Conservation (phyloP, 306 rosid genomes). For the Vigna mungo region DNA sequence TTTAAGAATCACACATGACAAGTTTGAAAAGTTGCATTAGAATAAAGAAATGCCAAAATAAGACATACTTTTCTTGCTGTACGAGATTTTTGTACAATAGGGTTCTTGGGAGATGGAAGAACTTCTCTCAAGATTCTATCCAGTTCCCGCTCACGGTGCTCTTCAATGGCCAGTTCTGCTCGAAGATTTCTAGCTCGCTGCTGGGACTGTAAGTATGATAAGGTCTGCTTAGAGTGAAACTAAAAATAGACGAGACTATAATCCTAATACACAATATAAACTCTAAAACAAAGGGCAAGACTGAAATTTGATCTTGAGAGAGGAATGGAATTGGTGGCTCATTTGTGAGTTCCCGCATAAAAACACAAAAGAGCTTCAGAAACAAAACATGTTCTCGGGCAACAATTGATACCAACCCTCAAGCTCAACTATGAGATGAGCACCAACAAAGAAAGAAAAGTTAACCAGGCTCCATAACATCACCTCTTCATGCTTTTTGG, state of each 20-base stretch:
- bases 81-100: conserved; percentile 69
- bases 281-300: conserved; percentile 3
- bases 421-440: conserved; percentile 22
- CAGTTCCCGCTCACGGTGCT: conserved; percentile 79
- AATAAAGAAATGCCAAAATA: conserved; percentile 27
- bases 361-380: conserved; percentile 19
- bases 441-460: not conserved
- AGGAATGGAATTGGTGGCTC: conserved; percentile 1
- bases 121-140: conserved; percentile 89
- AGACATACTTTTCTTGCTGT: conserved; percentile 69
- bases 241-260: conserved; percentile 30
- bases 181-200: conserved; percentile 83
- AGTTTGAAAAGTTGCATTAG: conserved; percentile 24
- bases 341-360: conserved; percentile 15
- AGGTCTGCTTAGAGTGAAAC: conserved; percentile 30
- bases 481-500: conserved; percentile 90
- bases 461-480: conserved; percentile 41
- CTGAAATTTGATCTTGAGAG: not conserved
- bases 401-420: conserved; percentile 27
- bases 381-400: not conserved
- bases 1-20: conserved; percentile 1
- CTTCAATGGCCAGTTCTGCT: conserved; percentile 92
- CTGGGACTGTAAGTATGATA: conserved; percentile 68
- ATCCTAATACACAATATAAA: not conserved
- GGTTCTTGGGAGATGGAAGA: conserved; percentile 81